Percentiles rank a stretch among this genome's conserved stretches.
These are phyloP conservation scores for Auricularia sp. DNA, from an alignment of 768 basidiomycete species.

Conservation along the genomic window DNA sequence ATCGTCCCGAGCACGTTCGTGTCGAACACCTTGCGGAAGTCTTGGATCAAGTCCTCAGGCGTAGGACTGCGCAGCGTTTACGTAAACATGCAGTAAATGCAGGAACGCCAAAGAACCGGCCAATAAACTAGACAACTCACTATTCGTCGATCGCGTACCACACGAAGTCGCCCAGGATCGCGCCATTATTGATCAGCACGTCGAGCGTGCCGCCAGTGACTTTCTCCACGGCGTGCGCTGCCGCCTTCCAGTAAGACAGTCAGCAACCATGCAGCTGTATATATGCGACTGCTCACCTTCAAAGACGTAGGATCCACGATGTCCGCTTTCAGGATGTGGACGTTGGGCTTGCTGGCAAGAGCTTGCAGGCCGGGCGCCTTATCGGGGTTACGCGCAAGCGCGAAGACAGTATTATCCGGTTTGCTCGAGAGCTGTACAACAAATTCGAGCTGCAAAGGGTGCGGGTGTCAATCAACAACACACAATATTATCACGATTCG, in stretches of 20 bases:
- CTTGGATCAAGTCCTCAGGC: not conserved
- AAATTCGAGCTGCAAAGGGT: not conserved
- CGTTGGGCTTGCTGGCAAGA: not conserved
- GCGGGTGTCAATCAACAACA: not conserved
- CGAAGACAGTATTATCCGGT: not conserved
- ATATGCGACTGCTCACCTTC: not conserved
- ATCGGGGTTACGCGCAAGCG: not conserved
- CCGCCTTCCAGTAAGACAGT: conserved; percentile 6
- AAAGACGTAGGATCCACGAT: not conserved
- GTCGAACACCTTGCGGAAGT: conserved; percentile 11
- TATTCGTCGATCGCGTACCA: not conserved
- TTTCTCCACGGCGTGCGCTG: conserved; percentile 7
- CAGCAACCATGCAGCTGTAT: not conserved
- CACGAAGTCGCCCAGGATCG: not conserved
- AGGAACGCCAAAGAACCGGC: conserved; percentile 9
- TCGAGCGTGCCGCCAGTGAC: conserved; percentile 23
- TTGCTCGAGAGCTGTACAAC: not conserved
- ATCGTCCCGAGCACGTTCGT: conserved; percentile 29
- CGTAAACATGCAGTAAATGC: not conserved
- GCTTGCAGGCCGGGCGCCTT: not conserved
- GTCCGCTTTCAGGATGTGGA: not conserved
- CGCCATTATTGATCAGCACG: conserved; percentile 30
- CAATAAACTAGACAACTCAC: not conserved
- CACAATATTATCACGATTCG: not conserved
- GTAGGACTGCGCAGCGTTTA: not conserved